Conservation (phyloP, 1,139 yeast species). For the Taphrina pruni region DNA sequence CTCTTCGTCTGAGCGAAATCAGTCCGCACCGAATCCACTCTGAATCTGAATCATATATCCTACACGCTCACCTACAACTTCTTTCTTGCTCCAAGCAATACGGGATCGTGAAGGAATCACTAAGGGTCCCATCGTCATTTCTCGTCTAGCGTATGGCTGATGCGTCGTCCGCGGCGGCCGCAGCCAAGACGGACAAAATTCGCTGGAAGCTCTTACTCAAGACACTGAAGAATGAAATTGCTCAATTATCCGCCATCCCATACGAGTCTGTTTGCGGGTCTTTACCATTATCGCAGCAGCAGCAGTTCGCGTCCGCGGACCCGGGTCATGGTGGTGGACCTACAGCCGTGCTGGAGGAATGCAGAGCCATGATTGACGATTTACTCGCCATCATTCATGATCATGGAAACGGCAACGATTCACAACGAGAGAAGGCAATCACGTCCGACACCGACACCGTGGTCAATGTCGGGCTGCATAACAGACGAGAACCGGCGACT, state of each 20-base stretch:
- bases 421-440: background rate
- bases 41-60: too few species aligned
- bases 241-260: background rate
- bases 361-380: constrained; percentile 1
- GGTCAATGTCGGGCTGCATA: too few species aligned
- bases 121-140: too few species aligned
- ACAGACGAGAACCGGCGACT: background rate
- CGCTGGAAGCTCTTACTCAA: constrained; percentile 4
- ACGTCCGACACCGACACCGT: background rate
- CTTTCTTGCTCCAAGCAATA: too few species aligned
- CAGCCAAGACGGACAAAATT: background rate
- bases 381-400: background rate
- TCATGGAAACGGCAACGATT: background rate
- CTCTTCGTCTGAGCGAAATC: background rate
- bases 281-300: too few species aligned
- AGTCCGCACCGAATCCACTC: background rate
- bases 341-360: background rate
- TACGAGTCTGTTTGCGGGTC: background rate
- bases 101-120: too few species aligned
- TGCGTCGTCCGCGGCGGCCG: too few species aligned
- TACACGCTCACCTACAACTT: too few species aligned
- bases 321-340: background rate
- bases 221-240: background rate
- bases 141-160: too few species aligned
- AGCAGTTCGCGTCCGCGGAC: background rate